Evolutionary conservation across 495 filamentous ascomycete species (phyloP).

Genomic region (Aspergillus bridgeri): DNA sequence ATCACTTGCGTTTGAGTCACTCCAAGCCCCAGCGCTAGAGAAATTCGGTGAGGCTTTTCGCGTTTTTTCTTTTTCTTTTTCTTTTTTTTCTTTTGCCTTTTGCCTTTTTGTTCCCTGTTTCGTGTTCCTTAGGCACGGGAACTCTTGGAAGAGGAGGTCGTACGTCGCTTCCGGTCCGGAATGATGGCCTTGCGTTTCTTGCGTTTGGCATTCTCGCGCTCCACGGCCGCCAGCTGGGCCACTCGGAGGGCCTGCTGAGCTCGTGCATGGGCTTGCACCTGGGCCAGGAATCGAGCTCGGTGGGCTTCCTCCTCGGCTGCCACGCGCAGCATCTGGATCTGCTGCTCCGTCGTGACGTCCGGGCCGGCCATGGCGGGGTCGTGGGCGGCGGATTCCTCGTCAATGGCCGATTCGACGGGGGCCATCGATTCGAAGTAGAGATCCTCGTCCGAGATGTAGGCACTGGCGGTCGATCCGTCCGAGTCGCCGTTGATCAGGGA

Average conservation of each 20-base stretch:
- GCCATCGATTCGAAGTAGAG: slow-evolving; percentile 40
- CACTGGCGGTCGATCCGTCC: slow-evolving; percentile 31
- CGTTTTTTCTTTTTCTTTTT: background rate
- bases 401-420: slow-evolving; percentile 26
- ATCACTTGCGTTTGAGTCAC: background rate
- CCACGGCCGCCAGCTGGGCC: slow-evolving; percentile 32
- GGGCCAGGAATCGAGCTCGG: slow-evolving; percentile 42
- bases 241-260: slow-evolving; percentile 42
- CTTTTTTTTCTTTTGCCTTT: background rate
- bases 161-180: slow-evolving; percentile 30
- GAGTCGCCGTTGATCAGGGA: slow-evolving; percentile 41
- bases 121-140: background rate
- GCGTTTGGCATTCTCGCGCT: slow-evolving; percentile 36
- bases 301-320: slow-evolving; percentile 40
- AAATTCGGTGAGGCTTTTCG: background rate
- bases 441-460: slow-evolving; percentile 52
- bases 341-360: slow-evolving; percentile 40
- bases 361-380: slow-evolving; percentile 19
- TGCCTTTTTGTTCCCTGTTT: background rate
- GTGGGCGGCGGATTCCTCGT: slow-evolving; percentile 30
- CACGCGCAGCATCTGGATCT: slow-evolving; percentile 38
- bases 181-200: slow-evolving; percentile 38
- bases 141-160: slow-evolving; percentile 26
- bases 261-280: slow-evolving; percentile 44
- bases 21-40: background rate